These are phyloP conservation scores for Kuraishia molischiana DNA, from an alignment of 805 yeast genomes.

Conservation along the genomic window DNA sequence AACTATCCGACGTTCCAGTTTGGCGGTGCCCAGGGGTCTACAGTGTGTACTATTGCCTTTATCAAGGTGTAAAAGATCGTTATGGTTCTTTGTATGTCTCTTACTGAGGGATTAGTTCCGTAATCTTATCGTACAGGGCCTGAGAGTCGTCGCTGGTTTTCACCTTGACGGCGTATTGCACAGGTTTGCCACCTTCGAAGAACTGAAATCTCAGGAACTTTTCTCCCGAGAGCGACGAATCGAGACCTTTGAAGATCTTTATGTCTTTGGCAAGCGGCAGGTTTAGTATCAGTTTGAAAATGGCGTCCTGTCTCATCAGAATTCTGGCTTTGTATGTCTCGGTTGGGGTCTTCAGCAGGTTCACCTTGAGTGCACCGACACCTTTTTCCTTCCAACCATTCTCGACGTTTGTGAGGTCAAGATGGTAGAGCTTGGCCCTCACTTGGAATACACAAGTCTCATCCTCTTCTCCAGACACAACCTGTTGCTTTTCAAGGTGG, in stretches of 20 bases:
- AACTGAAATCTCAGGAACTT: slow-evolving; percentile 73
- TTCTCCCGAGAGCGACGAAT: slow-evolving; percentile 75
- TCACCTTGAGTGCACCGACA: slow-evolving; percentile 77
- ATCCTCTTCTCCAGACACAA: slow-evolving; percentile 84
- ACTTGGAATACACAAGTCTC: slow-evolving; percentile 62
- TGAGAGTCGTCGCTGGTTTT: slow-evolving; percentile 52
- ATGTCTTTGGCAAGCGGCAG: slow-evolving; percentile 54
- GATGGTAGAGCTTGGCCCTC: slow-evolving; percentile 69
- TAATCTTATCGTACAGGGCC: slow-evolving; percentile 43
- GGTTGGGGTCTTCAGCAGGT: slow-evolving; percentile 24
- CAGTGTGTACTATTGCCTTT: slow-evolving; percentile 84
- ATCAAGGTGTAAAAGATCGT: slow-evolving; percentile 20
- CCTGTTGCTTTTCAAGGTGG: slow-evolving; percentile 47
- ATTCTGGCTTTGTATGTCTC: slow-evolving; percentile 43
- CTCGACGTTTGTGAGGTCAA: slow-evolving; percentile 53
- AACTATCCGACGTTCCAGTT: slow-evolving; percentile 77
- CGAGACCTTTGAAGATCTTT: slow-evolving; percentile 68
- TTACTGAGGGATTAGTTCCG: slow-evolving; percentile 21
- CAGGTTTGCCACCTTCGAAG: slow-evolving; percentile 54
- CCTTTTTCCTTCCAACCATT: slow-evolving; percentile 97
- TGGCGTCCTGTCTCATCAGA: slow-evolving; percentile 87
- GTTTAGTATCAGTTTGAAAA: slow-evolving; percentile 74
- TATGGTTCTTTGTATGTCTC: slow-evolving; percentile 2
- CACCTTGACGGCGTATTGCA: slow-evolving; percentile 76
- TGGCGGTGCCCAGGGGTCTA: slow-evolving; percentile 83